Conservation (phyloP, 306 rosid species). For the Gleditsia sinensis region DNA sequence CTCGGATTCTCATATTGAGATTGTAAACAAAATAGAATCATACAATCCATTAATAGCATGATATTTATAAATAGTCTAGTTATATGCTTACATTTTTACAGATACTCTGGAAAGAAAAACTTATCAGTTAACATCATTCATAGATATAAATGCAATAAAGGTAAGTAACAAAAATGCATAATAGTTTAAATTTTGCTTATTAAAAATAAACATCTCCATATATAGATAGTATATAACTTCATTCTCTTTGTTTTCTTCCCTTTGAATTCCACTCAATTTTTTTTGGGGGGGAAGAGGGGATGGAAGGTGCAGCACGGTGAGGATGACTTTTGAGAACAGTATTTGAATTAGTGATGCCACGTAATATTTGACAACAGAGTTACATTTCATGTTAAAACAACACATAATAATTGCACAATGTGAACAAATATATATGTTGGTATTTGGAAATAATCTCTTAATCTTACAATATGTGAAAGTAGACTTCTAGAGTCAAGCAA, state of each 20-base stretch:
- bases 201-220: background rate
- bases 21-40: constrained; percentile 3
- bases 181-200: background rate
- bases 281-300: too few relatives aligned
- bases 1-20: constrained; percentile 1
- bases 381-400: too few relatives aligned
- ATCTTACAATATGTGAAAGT: background rate
- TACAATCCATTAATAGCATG: constrained; percentile 6
- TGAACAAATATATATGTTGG: too few relatives aligned
- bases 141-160: constrained; percentile 11
- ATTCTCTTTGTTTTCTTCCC: too few relatives aligned
- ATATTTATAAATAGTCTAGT: background rate
- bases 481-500: background rate
- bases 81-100: background rate
- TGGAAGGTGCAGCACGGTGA: too few relatives aligned
- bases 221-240: background rate
- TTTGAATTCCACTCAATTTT: too few relatives aligned
- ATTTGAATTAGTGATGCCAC: too few relatives aligned
- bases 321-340: too few relatives aligned
- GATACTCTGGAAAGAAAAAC: background rate
- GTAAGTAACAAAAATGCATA: background rate
- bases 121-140: constrained; percentile 3
- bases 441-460: background rate
- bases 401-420: too few relatives aligned
- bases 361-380: too few relatives aligned